phyloP scores from a whole-genome alignment of 495 filamentous ascomycete species.

The Glutinoglossum americanum region DNA sequence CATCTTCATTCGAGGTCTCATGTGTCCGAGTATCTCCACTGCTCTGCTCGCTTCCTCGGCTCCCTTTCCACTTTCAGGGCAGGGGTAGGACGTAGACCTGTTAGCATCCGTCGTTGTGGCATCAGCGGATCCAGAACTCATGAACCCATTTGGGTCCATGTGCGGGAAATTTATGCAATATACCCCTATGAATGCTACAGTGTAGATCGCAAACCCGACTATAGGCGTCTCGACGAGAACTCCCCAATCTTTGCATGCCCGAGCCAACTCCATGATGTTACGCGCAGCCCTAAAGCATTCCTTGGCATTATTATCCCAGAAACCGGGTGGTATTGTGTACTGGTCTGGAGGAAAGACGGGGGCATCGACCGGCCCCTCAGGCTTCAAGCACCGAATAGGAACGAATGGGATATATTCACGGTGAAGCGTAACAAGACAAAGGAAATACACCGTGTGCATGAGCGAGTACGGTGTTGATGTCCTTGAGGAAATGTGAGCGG shows the following conservation, averaged over 20 bases:
- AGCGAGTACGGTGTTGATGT: constrained; percentile 54
- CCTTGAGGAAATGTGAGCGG: constrained; percentile 56
- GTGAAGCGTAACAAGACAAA: constrained; percentile 62
- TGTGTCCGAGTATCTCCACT: constrained; percentile 33
- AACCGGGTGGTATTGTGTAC: constrained; percentile 28
- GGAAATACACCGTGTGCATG: constrained; percentile 54
- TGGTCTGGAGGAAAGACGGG: constrained; percentile 39
- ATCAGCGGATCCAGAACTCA: constrained; percentile 19
- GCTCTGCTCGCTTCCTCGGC: constrained; percentile 26
- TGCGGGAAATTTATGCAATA: constrained; percentile 57
- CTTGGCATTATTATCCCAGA: constrained; percentile 57
- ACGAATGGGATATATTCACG: constrained; percentile 69
- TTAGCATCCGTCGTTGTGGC: constrained; percentile 3
- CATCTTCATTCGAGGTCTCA: constrained; percentile 47
- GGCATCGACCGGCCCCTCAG: constrained; percentile 50
- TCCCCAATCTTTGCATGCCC: constrained; percentile 48
- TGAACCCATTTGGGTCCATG: constrained; percentile 49
- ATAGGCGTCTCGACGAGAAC: constrained; percentile 59
- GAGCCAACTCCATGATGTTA: constrained; percentile 54
- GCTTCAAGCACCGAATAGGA: constrained; percentile 43
- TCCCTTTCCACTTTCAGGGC: constrained; percentile 15
- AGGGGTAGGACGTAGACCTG: neutral
- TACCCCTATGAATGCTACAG: constrained; percentile 46
- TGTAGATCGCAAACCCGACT: constrained; percentile 62
- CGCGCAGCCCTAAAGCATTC: constrained; percentile 51